Conservation (phyloP, 2,329 filamentous ascomycete genomes). For the Colletotrichum gigasporum region DNA sequence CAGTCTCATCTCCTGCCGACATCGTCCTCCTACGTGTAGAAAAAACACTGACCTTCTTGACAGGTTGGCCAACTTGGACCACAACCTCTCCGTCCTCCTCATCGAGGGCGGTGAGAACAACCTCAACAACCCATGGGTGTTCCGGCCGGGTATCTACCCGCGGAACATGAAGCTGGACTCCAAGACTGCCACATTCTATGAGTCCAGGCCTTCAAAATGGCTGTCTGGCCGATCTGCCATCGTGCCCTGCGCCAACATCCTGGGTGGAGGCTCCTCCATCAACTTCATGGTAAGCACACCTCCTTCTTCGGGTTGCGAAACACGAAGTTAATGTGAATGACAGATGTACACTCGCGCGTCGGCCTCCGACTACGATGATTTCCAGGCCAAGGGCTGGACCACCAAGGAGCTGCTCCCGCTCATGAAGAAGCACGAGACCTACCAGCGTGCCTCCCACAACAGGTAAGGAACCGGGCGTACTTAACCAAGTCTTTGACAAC, state of each 20-base stretch:
- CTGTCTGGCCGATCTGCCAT: constrained; percentile 76
- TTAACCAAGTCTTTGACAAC: neutral
- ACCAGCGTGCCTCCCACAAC: constrained; percentile 73
- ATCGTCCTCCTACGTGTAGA: constrained; percentile 49
- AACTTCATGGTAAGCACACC: constrained; percentile 73
- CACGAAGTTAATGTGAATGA: constrained; percentile 22
- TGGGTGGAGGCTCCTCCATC: constrained; percentile 78
- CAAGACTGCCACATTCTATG: constrained; percentile 84
- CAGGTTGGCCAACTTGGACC: constrained; percentile 78
- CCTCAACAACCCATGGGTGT: constrained; percentile 82
- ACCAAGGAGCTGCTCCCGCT: constrained; percentile 79
- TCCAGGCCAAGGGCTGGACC: constrained; percentile 81
- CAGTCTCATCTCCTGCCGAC: constrained; percentile 28
- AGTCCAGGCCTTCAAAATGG: constrained; percentile 78
- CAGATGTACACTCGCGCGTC: constrained; percentile 79
- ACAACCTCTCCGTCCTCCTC: constrained; percentile 75
- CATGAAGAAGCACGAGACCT: constrained; percentile 85
- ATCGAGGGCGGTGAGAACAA: constrained; percentile 79
- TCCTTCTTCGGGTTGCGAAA: neutral
- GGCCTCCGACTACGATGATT: constrained; percentile 80
- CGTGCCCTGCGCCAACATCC: constrained; percentile 78
- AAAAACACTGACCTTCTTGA: constrained; percentile 47
- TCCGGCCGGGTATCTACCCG: constrained; percentile 80
- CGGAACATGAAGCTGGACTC: constrained; percentile 82
- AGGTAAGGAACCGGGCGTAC: constrained; percentile 42